Percentiles rank a stretch among this genome's conserved stretches.
phyloP scores from a whole-genome alignment of 2,329 filamentous ascomycete species.

The Graphiopsis chlorocephala region DNA sequence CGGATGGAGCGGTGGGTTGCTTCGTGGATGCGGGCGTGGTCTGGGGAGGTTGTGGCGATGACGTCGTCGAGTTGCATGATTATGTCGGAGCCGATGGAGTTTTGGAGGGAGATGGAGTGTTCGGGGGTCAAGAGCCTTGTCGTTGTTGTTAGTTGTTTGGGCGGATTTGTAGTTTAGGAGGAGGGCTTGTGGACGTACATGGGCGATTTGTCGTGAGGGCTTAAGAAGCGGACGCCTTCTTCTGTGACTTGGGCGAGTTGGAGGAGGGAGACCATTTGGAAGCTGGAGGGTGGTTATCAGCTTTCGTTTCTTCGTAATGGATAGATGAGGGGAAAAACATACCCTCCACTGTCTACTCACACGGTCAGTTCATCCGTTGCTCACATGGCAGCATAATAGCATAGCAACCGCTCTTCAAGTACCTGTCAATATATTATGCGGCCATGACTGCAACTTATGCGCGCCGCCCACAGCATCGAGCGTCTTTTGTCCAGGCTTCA shows the following conservation, averaged over 20 bases:
- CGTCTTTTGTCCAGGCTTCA: conserved; percentile 90
- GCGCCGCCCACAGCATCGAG: conserved; percentile 86
- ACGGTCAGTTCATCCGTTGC: conserved; percentile 11
- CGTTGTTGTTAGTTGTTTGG: no score
- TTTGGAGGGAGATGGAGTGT: conserved; percentile 93
- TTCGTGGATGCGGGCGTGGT: conserved; percentile 81
- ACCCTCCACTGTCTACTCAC: conserved; percentile 45
- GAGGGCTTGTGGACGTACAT: conserved; percentile 56
- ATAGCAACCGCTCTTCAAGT: conserved; percentile 8
- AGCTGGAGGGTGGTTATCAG: conserved; percentile 55
- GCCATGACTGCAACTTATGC: conserved; percentile 93
- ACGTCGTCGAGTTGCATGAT: conserved; percentile 99
- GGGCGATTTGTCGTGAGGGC: conserved; percentile 87
- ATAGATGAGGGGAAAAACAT: conserved; percentile 27
- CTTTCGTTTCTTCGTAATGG: background rate
- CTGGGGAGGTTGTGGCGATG: conserved; percentile 90
- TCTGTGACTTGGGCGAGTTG: conserved; percentile 93
- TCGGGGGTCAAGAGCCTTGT: conserved; percentile 82
- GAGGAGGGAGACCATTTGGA: conserved; percentile 97
- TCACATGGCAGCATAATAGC: background rate
- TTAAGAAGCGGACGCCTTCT: conserved; percentile 92
- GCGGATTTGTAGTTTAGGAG: background rate
- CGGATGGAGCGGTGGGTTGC: conserved; percentile 92
- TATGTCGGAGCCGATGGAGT: conserved; percentile 96
- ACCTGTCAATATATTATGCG: conserved; percentile 85